Conservation (phyloP, 495 filamentous ascomycete genomes). For the Aspergillus hancockii region DNA sequence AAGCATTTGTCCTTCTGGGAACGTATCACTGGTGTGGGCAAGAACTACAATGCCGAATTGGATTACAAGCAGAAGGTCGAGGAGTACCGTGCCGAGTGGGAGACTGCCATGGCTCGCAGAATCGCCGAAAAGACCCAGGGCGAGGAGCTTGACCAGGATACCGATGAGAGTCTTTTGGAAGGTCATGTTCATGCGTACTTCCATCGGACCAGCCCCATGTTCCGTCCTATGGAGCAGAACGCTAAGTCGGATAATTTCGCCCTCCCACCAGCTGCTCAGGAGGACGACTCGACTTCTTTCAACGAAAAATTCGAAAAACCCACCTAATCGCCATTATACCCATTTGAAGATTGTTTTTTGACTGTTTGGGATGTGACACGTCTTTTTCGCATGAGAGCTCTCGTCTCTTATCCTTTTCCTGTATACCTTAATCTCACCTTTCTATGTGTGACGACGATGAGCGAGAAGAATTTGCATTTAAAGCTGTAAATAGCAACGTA, state of each 20-base stretch:
- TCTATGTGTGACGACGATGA: constrained; percentile 2
- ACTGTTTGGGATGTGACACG: constrained; percentile 15
- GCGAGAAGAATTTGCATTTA: neutral
- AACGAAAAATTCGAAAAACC: constrained; percentile 25
- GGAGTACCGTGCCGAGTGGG: constrained; percentile 74
- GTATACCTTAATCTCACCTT: constrained; percentile 7
- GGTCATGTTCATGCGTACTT: constrained; percentile 51
- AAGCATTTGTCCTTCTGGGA: constrained; percentile 84
- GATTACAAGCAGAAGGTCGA: constrained; percentile 79
- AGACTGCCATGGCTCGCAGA: constrained; percentile 50
- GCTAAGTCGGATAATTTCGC: constrained; percentile 40
- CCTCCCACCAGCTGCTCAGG: constrained; percentile 43
- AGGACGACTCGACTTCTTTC: constrained; percentile 21
- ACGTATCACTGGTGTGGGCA: constrained; percentile 66
- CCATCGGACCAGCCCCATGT: constrained; percentile 53
- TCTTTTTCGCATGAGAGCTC: constrained; percentile 3
- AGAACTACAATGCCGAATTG: constrained; percentile 74
- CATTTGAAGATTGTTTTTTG: constrained; percentile 9
- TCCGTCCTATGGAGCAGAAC: constrained; percentile 46
- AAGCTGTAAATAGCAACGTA: constrained; percentile 11
- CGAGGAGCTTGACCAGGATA: constrained; percentile 33
- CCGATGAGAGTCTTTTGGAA: constrained; percentile 44
- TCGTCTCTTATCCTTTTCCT: constrained; percentile 7
- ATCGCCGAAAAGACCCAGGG: constrained; percentile 46
- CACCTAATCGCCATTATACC: constrained; percentile 10